Evolutionary conservation across 2,329 filamentous ascomycete species (phyloP), one percentile per base, ranked within the genome.

Genomic region (Pseudogymnoascus destructans): DNA sequence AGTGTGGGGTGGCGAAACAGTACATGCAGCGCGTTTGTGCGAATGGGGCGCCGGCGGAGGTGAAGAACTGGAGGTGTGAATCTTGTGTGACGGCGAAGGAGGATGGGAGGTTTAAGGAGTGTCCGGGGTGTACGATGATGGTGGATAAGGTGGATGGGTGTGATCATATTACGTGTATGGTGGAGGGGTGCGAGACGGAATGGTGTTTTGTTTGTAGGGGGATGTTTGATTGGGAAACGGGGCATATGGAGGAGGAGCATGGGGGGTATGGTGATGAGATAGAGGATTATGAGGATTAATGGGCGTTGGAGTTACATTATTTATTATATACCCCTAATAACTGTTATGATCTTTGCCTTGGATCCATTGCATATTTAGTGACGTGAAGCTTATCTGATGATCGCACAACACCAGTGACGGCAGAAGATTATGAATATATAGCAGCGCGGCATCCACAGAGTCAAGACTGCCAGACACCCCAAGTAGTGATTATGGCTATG

Each of bases 141-240:
- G 8, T 52, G 7, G 23, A 52, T 23, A 52, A 52, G 42, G n/a
- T 17, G 8, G 23, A 30, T 52, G 42, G 42, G n/a, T 52, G 42
- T 30, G 3, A 30, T 19, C 73, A 75, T 60, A 74, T 75, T 2
- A 62, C 56, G 5, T 74, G 72, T 61, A 63, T 64, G 2, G 63
- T 69, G 17, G 60, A 60, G 5, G 49, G 59, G 7, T 72, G 70
- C 33, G 63, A 65, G 1, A 63, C 61, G 13, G 69, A 74, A 59
- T 75, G 73, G 73, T 75, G 73, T 58, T 75, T 69, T 66, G 65
- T 67, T 9, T 75, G 71, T 61, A 71, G 73, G 0, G 59, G 67
- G 59, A 61, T 62, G 13, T 67, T 66, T 10, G 60, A 61, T 3
- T 54, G 56, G 2, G 35, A 46, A 0, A 52, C 60, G 2, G 9